Evolutionary conservation across 2,329 filamentous ascomycete genomes (phyloP).

Genomic region (Pezicula carpinea): DNA sequence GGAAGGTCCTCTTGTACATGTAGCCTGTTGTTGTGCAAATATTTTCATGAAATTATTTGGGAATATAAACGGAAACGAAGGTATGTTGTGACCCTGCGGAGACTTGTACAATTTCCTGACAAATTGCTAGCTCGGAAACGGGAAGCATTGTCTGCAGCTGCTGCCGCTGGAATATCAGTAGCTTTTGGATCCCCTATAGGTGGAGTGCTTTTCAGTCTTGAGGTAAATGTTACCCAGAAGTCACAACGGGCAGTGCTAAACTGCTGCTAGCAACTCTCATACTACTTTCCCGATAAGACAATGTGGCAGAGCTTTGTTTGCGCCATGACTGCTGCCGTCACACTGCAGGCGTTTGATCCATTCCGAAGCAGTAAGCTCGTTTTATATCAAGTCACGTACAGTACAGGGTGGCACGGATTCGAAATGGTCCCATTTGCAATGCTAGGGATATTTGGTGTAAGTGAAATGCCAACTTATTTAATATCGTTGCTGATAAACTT

Average conservation of each 20-base stretch:
- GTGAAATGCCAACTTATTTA: conserved; percentile 17
- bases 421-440: conserved; percentile 85
- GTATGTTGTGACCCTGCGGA: conserved; percentile 35
- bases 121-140: conserved; percentile 71
- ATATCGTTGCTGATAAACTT: background rate
- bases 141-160: conserved; percentile 87
- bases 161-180: conserved; percentile 87
- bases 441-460: conserved; percentile 74
- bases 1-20: conserved; percentile 91
- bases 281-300: conserved; percentile 97
- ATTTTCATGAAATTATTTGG: conserved; percentile 86
- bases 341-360: conserved; percentile 86
- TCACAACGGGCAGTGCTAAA: conserved; percentile 8
- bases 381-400: conserved; percentile 92
- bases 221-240: conserved; percentile 43
- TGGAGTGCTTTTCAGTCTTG: conserved; percentile 91
- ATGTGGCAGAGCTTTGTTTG: conserved; percentile 99
- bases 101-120: conserved; percentile 9
- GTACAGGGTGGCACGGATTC: conserved; percentile 87
- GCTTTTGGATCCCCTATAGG: conserved; percentile 93
- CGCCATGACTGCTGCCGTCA: conserved; percentile 96
- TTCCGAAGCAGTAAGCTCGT: conserved; percentile 95
- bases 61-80: conserved; percentile 81
- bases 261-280: conserved; percentile 72
- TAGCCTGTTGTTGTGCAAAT: conserved; percentile 94